Conservation (phyloP, 2,329 filamentous ascomycete species). For the Botrytis byssoidea region DNA sequence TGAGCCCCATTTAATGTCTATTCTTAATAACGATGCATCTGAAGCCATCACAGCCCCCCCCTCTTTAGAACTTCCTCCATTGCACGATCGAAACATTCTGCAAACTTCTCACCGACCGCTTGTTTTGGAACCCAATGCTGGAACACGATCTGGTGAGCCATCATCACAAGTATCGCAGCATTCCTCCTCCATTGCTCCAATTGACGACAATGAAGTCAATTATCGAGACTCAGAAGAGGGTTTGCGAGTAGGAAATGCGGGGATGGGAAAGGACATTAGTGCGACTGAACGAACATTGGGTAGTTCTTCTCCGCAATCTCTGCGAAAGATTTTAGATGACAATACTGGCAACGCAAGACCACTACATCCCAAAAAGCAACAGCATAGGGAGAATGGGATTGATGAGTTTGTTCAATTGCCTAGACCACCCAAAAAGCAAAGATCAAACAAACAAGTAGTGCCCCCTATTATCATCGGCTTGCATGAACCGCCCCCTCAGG, state of each 20-base stretch:
- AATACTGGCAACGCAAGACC: constrained; percentile 33
- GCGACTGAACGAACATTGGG: constrained; percentile 32
- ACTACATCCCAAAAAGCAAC: constrained; percentile 49
- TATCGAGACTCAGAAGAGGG: constrained; percentile 24
- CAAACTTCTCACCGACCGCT: constrained; percentile 45
- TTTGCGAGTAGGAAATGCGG: neutral
- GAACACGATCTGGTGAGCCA: constrained; percentile 33
- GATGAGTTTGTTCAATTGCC: constrained; percentile 64
- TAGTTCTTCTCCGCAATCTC: constrained; percentile 38
- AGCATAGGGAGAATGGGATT: constrained; percentile 50
- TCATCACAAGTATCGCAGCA: constrained; percentile 28
- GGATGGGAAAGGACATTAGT: neutral
- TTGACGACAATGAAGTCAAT: constrained; percentile 38
- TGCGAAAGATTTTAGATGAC: constrained; percentile 39
- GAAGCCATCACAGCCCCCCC: constrained; percentile 35
- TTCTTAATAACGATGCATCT: constrained; percentile 57
- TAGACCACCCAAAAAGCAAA: constrained; percentile 64
- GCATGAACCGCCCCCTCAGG: constrained; percentile 57
- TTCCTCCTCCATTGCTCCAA: constrained; percentile 22
- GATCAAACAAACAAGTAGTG: constrained; percentile 53
- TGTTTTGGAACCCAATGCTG: constrained; percentile 53
- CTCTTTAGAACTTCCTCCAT: constrained; percentile 54
- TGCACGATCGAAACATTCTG: constrained; percentile 49
- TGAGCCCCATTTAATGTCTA: constrained; percentile 64
- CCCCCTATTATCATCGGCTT: constrained; percentile 66